Evolutionary conservation across 2,329 filamentous ascomycete genomes (phyloP).

Genomic region (Penicillium sp.): DNA sequence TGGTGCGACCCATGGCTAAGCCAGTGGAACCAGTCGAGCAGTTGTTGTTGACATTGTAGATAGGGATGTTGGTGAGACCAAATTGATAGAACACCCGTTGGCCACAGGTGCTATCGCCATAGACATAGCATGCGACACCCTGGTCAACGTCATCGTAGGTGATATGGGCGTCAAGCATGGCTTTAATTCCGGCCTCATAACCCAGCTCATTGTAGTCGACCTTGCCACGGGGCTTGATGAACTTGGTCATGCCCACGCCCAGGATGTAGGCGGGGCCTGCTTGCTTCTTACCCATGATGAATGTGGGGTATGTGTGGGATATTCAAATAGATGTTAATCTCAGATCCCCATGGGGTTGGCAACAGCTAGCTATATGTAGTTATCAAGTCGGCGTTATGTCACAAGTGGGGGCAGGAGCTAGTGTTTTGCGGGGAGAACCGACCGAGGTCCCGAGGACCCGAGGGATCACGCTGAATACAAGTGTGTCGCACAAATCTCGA

Average conservation of each 20-base stretch:
- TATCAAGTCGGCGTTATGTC: background rate
- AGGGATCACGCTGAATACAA: background rate
- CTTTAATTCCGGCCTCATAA: constrained; percentile 88
- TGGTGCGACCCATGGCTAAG: constrained; percentile 76
- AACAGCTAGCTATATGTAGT: background rate
- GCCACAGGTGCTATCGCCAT: constrained; percentile 90
- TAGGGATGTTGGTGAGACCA: constrained; percentile 93
- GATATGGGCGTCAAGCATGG: constrained; percentile 74
- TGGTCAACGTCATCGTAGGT: constrained; percentile 96
- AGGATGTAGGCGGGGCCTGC: constrained; percentile 75
- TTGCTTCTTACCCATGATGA: constrained; percentile 54
- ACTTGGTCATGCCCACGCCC: constrained; percentile 98
- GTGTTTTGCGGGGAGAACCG: constrained; percentile 26
- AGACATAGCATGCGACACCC: constrained; percentile 96
- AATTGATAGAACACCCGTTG: constrained; percentile 99
- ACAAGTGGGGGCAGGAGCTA: background rate
- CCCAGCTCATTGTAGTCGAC: constrained; percentile 94
- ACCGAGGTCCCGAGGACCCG: constrained; percentile 37
- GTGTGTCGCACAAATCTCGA: background rate
- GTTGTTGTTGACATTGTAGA: constrained; percentile 99
- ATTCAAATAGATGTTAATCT: constrained; percentile 2
- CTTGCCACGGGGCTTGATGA: constrained; percentile 94
- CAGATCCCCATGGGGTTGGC: no score
- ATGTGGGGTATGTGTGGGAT: constrained; percentile 4
- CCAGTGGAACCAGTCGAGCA: constrained; percentile 95